Evolutionary conservation across 768 basidiomycete species (phyloP), one percentile per base, ranked within the genome.

Genomic region (Phallus indusiatus): DNA sequence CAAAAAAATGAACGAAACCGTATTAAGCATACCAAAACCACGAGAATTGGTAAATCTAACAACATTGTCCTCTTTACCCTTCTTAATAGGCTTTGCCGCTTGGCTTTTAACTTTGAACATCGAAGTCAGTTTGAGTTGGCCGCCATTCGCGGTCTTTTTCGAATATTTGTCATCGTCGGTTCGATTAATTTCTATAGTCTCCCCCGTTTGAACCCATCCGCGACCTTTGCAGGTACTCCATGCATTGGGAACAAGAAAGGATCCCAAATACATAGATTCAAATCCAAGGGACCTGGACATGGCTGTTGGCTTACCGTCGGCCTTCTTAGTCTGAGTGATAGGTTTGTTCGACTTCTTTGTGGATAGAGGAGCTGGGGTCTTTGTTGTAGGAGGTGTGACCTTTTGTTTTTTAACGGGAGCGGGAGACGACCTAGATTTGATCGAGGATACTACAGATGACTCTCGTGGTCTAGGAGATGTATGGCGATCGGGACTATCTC

Each of bases 191-290:
- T 67, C 65, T 21, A 90, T 71, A 21, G 75, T 67, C n/a, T 90
- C 88, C n/a, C 81, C 80, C 20, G 72, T 61, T 61, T 82, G 82
- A 37, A 88, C 74, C 61, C 89, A 88, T 3, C 85, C 84, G 64
- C 77, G 81, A 1, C 88, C 88, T 53, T 80, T 85, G 14, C 80
- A 85, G 46, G 84, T 90, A 62, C 86, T 88, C 86, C 86, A 90
- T 10, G 86, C 88, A 65, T 87, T 85, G 20, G 79, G 77, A 21
- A 89, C 78, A 10, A 89, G 61, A 53, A 89, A 75, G 53, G 83
- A 84, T 11, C 88, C 88, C 24, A 90, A 64, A 66, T 86, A 90
- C 33, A 34, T 46, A 17, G 24, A 53, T 12, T 47, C 46, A 18
- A 55, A 59, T 18, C 33, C 57, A 22, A 36, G 22, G 18, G n/a